phyloP scores from a whole-genome alignment of 257 asterid genomes.

The Solanum arcanum region DNA sequence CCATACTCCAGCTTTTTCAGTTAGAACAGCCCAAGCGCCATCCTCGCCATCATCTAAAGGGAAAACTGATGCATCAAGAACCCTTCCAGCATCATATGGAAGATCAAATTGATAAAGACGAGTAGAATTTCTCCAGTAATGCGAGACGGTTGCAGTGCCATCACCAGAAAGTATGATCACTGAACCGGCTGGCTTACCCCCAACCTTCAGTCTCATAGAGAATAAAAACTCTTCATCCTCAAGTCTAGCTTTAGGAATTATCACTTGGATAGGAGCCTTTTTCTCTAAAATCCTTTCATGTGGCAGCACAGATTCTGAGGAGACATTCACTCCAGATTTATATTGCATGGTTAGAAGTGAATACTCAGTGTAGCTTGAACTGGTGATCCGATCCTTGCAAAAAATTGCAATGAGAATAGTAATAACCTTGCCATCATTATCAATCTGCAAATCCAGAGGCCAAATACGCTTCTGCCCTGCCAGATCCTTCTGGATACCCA shows the following conservation, averaged over 20 bases:
- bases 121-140: constrained; percentile 78
- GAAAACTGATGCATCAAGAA: constrained; percentile 82
- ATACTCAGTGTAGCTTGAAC: constrained; percentile 95
- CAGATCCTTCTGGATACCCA: constrained; percentile 81
- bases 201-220: constrained; percentile 75
- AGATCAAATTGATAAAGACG: constrained; percentile 86
- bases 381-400: constrained; percentile 76
- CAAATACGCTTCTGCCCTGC: constrained; percentile 88
- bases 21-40: constrained; percentile 91
- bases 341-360: constrained; percentile 92
- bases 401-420: constrained; percentile 80
- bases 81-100: constrained; percentile 92
- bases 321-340: constrained; percentile 57
- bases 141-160: constrained; percentile 96
- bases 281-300: constrained; percentile 67
- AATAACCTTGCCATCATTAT: constrained; percentile 65
- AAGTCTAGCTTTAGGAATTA: constrained; percentile 89
- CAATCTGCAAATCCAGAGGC: constrained; percentile 86
- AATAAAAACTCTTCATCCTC: constrained; percentile 84
- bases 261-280: constrained; percentile 78
- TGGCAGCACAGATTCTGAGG: constrained; percentile 24
- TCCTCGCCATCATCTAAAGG: constrained; percentile 66
- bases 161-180: constrained; percentile 80
- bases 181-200: constrained; percentile 93
- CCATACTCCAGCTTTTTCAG: constrained; percentile 97